Conservation (phyloP, 75 land plant species). For the Pinus tabuliformis region DNA sequence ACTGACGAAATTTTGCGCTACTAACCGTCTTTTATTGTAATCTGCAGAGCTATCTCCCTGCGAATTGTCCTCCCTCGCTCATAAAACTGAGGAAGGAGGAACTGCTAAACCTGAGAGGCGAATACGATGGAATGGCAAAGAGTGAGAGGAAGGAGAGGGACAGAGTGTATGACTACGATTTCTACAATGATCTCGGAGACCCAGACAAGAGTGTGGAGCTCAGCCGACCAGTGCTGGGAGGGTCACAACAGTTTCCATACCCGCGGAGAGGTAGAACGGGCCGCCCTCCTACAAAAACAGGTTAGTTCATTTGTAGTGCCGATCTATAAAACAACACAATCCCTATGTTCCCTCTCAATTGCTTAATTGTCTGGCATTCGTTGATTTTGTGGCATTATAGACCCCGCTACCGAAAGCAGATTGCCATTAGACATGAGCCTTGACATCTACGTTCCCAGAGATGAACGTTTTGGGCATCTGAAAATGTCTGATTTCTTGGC, state of each 20-base stretch:
- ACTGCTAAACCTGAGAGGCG: conserved; percentile 28
- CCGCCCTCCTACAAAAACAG: conserved; percentile 28
- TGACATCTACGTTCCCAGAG: conserved; percentile 78
- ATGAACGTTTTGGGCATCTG: conserved; percentile 71
- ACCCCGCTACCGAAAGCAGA: conserved; percentile 21
- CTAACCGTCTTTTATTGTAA: too few species aligned
- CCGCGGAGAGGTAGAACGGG: conserved; percentile 57
- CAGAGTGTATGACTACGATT: conserved; percentile 52
- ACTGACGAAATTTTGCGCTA: too few species aligned
- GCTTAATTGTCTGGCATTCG: conserved; percentile 8
- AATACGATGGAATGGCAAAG: conserved; percentile 20
- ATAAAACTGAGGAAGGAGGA: conserved; percentile 26
- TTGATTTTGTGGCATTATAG: conserved; percentile 16
- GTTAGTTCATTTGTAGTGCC: conserved; percentile 7
- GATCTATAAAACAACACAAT: too few species aligned
- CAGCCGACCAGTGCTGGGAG: conserved; percentile 46
- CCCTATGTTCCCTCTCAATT: not conserved
- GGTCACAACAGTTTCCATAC: conserved; percentile 31
- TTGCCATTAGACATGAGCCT: conserved; percentile 20
- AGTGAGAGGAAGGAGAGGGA: conserved; percentile 24
- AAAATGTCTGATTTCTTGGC: conserved; percentile 65
- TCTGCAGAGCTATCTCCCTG: conserved; percentile 34
- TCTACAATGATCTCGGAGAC: conserved; percentile 55
- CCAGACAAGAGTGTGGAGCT: conserved; percentile 16
- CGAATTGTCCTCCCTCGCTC: conserved; percentile 31